phyloP scores from a whole-genome alignment of 768 basidiomycete genomes.

The Pholiota conissans region DNA sequence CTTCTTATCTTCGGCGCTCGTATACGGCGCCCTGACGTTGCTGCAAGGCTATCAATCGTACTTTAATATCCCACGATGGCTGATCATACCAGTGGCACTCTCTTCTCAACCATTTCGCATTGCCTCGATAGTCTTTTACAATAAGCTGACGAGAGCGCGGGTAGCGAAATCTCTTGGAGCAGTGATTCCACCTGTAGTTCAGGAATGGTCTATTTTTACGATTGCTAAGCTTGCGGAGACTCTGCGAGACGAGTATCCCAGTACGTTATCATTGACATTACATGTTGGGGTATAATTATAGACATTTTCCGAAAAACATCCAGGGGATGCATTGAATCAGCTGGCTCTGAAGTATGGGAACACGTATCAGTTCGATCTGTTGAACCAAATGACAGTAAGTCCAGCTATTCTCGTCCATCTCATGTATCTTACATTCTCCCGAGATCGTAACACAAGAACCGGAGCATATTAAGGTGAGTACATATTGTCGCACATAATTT shows the following conservation, averaged over 20 bases:
- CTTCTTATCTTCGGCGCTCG: slow-evolving; percentile 7
- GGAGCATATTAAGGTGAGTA: slow-evolving; percentile 49
- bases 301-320: too few species aligned
- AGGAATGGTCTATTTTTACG: slow-evolving; percentile 9
- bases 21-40: slow-evolving; percentile 7
- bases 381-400: slow-evolving; percentile 31
- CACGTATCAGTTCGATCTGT: slow-evolving; percentile 27
- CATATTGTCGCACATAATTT: background rate
- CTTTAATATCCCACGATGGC: slow-evolving; percentile 2
- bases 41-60: background rate
- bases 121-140: background rate
- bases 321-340: slow-evolving; percentile 30
- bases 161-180: slow-evolving; percentile 12
- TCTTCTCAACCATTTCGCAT: slow-evolving; percentile 8
- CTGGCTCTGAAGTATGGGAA: slow-evolving; percentile 31
- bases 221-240: slow-evolving; percentile 6
- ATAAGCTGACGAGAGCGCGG: slow-evolving; percentile 3
- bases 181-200: slow-evolving; percentile 8
- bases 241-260: slow-evolving; percentile 30
- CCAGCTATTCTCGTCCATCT: background rate
- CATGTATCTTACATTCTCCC: background rate
- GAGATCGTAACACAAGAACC: slow-evolving; percentile 48
- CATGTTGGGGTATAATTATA: background rate
- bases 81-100: slow-evolving; percentile 5
- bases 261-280: slow-evolving; percentile 21